Evolutionary conservation across 2,329 filamentous ascomycete species (phyloP).

Genomic region (Neoascochyta sp.): DNA sequence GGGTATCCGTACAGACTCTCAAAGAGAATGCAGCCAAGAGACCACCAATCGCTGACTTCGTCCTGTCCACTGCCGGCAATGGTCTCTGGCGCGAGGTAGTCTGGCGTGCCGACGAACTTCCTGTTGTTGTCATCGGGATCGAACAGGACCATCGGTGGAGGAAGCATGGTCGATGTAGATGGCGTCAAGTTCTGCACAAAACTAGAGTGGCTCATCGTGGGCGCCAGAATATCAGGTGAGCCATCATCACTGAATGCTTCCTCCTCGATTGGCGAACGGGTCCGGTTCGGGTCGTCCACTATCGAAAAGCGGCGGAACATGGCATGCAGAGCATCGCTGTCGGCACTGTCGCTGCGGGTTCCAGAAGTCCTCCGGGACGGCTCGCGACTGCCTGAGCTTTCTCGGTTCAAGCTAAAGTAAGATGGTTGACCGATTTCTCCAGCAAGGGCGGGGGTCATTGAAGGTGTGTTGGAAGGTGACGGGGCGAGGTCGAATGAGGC

Average conservation of each 20-base stretch:
- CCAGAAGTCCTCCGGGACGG: constrained; percentile 67
- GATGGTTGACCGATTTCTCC: constrained; percentile 75
- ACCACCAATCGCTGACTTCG: constrained; percentile 99
- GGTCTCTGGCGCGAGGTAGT: constrained; percentile 95
- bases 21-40: constrained; percentile 95
- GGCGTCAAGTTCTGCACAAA: constrained; percentile 55
- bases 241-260: constrained; percentile 65
- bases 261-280: constrained; percentile 68
- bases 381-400: constrained; percentile 57
- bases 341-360: constrained; percentile 85
- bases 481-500: constrained; percentile 84
- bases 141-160: constrained; percentile 88
- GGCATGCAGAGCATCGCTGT: constrained; percentile 76
- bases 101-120: constrained; percentile 92
- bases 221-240: constrained; percentile 76
- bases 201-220: constrained; percentile 50
- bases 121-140: constrained; percentile 91
- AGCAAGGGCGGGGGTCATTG: constrained; percentile 75
- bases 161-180: constrained; percentile 72
- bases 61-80: constrained; percentile 94
- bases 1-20: constrained; percentile 92
- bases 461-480: constrained; percentile 80
- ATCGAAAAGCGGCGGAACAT: constrained; percentile 72
- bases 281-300: constrained; percentile 44
- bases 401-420: constrained; percentile 77